These are phyloP conservation scores for Pleochaeta shiraiana DNA, from an alignment of 2,329 filamentous ascomycete species.

Conservation along the genomic window DNA sequence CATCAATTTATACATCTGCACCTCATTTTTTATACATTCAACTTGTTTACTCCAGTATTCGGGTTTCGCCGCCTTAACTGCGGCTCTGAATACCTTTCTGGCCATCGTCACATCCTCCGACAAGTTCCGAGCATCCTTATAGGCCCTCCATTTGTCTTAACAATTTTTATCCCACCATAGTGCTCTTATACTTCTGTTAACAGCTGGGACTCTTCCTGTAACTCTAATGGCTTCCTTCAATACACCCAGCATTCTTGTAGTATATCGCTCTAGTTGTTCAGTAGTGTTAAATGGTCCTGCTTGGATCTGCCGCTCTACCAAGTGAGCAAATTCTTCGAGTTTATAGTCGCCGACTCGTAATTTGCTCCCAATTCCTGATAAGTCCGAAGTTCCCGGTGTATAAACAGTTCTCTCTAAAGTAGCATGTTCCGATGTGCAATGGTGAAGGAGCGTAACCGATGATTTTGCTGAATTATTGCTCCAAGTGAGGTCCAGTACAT, in stretches of 20 bases:
- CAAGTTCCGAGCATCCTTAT: neutral
- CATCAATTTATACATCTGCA: neutral
- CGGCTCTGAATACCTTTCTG: neutral
- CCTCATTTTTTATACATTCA: no score
- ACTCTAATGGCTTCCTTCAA: no score
- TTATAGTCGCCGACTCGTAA: neutral
- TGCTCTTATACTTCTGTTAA: neutral
- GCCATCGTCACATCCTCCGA: neutral
- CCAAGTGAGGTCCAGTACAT: neutral
- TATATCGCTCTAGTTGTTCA: no score
- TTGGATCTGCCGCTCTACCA: neutral
- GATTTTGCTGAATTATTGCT: neutral
- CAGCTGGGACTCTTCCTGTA: neutral
- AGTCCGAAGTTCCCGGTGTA: neutral
- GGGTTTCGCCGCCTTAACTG: neutral
- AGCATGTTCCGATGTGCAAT: neutral
- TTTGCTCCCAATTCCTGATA: neutral
- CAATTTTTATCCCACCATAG: neutral
- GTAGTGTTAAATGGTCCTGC: neutral
- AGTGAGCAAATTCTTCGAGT: neutral
- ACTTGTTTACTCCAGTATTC: neutral
- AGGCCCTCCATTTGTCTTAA: neutral
- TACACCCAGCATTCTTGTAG: no score
- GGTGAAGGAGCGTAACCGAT: neutral
- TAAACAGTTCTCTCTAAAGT: neutral